These are phyloP conservation scores for Pulveroboletus sp. DNA, from an alignment of 768 basidiomycete genomes.

Conservation along the genomic window DNA sequence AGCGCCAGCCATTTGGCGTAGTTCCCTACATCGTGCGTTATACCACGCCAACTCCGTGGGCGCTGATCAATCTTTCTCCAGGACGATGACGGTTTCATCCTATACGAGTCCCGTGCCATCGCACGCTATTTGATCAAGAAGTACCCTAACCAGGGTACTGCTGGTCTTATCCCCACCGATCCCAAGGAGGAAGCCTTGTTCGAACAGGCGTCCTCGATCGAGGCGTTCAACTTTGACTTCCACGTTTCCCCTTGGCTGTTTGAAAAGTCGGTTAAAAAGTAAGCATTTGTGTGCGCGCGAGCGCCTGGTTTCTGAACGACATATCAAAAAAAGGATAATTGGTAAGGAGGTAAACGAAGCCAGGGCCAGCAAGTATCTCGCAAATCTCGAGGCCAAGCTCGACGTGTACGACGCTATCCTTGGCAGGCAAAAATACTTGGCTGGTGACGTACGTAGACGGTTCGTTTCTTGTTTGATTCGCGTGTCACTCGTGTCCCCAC, in stretches of 20 bases:
- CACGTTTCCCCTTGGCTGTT: too few species aligned
- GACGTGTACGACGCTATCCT: slow-evolving; percentile 35
- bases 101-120: slow-evolving; percentile 45
- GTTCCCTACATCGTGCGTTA: slow-evolving; percentile 35
- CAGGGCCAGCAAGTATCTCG: slow-evolving; percentile 21
- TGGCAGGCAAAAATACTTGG: slow-evolving; percentile 33
- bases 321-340: too few species aligned
- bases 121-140: slow-evolving; percentile 40
- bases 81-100: slow-evolving; percentile 40
- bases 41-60: too few species aligned
- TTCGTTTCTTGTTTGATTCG: not conserved
- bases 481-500: not conserved
- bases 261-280: too few species aligned
- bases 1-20: slow-evolving; percentile 56
- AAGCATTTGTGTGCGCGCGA: too few species aligned
- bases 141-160: slow-evolving; percentile 34
- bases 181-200: slow-evolving; percentile 39
- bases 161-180: slow-evolving; percentile 33
- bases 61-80: too few species aligned
- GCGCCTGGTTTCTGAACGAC: too few species aligned
- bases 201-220: slow-evolving; percentile 51
- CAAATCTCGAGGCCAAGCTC: slow-evolving; percentile 32
- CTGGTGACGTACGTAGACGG: slow-evolving; percentile 28
- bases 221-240: slow-evolving; percentile 52
- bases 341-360: too few species aligned